These are phyloP conservation scores for Dipteronia sinensis DNA, from an alignment of 345 rosid genomes.

Conservation along the genomic window DNA sequence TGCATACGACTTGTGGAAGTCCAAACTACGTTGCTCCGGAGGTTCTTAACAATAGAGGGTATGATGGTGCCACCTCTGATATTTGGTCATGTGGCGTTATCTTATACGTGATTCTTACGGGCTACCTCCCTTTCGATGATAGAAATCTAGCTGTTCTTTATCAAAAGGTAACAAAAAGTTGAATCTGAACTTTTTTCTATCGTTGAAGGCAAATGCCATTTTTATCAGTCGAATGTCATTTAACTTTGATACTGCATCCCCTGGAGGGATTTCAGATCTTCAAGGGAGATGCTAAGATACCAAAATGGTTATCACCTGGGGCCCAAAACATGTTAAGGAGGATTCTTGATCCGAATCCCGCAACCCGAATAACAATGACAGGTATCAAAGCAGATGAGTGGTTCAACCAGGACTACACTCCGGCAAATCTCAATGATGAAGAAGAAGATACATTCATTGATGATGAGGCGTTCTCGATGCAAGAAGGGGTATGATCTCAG, in stretches of 20 bases:
- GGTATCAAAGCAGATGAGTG: constrained; percentile 75
- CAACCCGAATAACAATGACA: constrained; percentile 57
- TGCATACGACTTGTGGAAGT: constrained; percentile 97
- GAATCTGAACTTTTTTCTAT: not conserved
- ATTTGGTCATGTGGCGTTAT: constrained; percentile 96
- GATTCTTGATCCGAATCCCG: constrained; percentile 87
- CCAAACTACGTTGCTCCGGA: constrained; percentile 99
- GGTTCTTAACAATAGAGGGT: constrained; percentile 83
- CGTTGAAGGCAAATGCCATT: not conserved
- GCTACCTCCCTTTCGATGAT: constrained; percentile 93
- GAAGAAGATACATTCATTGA: constrained; percentile 62
- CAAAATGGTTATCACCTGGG: constrained; percentile 78
- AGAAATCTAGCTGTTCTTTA: constrained; percentile 92
- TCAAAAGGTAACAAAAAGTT: constrained; percentile 65
- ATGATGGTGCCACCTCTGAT: constrained; percentile 88
- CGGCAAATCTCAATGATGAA: constrained; percentile 65
- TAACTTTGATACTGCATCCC: not conserved
- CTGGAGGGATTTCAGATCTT: constrained; percentile 53
- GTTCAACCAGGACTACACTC: constrained; percentile 69
- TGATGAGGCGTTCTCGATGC: constrained; percentile 53
- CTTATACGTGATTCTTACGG: constrained; percentile 80
- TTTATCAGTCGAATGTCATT: not conserved
- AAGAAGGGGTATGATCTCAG: constrained; percentile 51
- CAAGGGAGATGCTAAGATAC: constrained; percentile 82
- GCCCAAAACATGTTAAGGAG: constrained; percentile 72